Base-by-base conservation (phyloP, 164 flowering plant species). In the Nelumbo lutea region DNA sequence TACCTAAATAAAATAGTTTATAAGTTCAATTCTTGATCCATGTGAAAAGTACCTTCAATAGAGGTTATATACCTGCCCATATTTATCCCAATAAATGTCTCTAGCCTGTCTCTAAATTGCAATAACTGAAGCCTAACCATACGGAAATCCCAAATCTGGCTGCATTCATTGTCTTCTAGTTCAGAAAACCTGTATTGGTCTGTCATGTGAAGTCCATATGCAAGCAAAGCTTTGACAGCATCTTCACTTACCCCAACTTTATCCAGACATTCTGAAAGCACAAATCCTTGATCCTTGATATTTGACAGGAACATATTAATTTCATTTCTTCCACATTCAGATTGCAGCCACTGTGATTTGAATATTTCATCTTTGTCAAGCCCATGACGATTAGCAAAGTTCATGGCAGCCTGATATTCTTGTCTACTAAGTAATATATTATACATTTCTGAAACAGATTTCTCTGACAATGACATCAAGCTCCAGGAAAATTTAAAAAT, bases 11-110 rank as follows among this genome's bases (percentile, higher is more conserved):
- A 65, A 51, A 50, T 38, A 66, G 13, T 9, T 53, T 70, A 13
- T 45, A 38, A 66, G 46, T 9, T 39, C 6, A 14, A 51, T 39
- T 63, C 46, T 42, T 53, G 8, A 70, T 46, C 53, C 14, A 9
- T 4, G 51, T 38, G n/a, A 48, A 65, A 47, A 56, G 38, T 10
- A 56, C 10, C 39, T 8, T 64, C 55, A 14, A 67, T 59, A 71
- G 42, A 57, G 66, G 9, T 55, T 41, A 58, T 44, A 3, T 76
- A 96, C 99, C 99, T 93, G 87, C 98, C 98, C 99, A 93, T 93
- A 78, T 90, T 96, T 83, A 96, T 86, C 59, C 98, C 98, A 53
- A 91, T 70, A 83, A 80, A 96, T 78, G 99, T 91, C 80, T 96
- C 98, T 75, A 96, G 79, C 81, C 86, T 86, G 80, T 96, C 99